Percentiles rank a stretch among this genome's conserved stretches.
These are phyloP conservation scores for Euphorbia schlechtendalii DNA, from an alignment of 441 rosid species.

Conservation along the genomic window DNA sequence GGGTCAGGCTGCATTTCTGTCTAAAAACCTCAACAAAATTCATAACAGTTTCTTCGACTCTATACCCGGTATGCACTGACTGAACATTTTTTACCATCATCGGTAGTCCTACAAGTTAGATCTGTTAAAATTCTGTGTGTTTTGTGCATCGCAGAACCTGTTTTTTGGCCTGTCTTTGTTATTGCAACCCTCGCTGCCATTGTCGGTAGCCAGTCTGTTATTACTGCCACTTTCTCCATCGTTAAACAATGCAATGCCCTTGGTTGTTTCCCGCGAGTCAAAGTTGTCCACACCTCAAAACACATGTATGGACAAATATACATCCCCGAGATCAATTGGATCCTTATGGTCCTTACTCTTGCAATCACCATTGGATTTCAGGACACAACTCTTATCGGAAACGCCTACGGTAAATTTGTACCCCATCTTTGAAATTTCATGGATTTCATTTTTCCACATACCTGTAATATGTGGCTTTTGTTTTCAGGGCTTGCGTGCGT, in stretches of 20 bases:
- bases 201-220: slow-evolving; percentile 84
- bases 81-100: slow-evolving; percentile 8
- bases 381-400: slow-evolving; percentile 72
- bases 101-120: slow-evolving; percentile 13
- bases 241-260: slow-evolving; percentile 89
- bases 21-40: slow-evolving; percentile 43
- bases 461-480: no score
- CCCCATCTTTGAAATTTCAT: background rate
- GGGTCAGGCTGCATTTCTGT: slow-evolving; percentile 97
- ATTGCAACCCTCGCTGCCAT: slow-evolving; percentile 85
- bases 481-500: slow-evolving; percentile 80
- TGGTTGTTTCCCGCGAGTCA: slow-evolving; percentile 94
- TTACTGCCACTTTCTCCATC: slow-evolving; percentile 80
- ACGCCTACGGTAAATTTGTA: slow-evolving; percentile 75
- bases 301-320: slow-evolving; percentile 82
- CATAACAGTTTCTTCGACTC: slow-evolving; percentile 60
- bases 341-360: slow-evolving; percentile 82
- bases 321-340: slow-evolving; percentile 96
- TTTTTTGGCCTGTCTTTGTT: slow-evolving; percentile 85
- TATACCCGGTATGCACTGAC: slow-evolving; percentile 54
- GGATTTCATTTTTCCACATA: no score
- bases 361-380: slow-evolving; percentile 67
- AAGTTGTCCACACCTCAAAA: slow-evolving; percentile 80
- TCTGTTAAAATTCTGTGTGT: slow-evolving; percentile 20
- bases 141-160: slow-evolving; percentile 40